phyloP scores from a whole-genome alignment of 192 early-diverging fungal species.

The Umbelopsis ramanniana region DNA sequence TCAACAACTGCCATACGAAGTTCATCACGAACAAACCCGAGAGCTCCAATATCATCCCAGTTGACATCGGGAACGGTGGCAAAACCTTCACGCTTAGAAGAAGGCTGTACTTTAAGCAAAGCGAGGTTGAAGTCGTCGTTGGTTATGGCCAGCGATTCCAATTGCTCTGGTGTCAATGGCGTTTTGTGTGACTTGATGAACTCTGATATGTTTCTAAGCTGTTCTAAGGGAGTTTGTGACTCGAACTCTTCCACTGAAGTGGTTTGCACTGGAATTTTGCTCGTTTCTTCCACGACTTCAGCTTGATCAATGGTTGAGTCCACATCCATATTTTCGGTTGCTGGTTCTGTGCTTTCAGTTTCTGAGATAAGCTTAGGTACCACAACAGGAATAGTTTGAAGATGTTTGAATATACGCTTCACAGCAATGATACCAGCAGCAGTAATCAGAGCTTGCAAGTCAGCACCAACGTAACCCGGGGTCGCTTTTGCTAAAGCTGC shows the following conservation, averaged over 20 bases:
- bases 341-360: conserved; percentile 19
- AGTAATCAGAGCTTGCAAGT: conserved; percentile 88
- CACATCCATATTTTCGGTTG: not conserved
- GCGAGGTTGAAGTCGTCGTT: conserved; percentile 87
- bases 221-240: conserved; percentile 44
- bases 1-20: conserved; percentile 95
- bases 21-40: conserved; percentile 85
- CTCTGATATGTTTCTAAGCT: conserved; percentile 67
- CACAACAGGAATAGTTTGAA: conserved; percentile 40
- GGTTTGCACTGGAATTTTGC: conserved; percentile 28
- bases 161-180: conserved; percentile 78
- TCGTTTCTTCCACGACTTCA: not conserved
- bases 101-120: conserved; percentile 91
- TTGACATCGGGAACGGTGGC: conserved; percentile 95
- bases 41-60: conserved; percentile 97
- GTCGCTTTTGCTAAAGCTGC: conserved; percentile 84
- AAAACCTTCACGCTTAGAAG: conserved; percentile 97
- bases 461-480: conserved; percentile 98
- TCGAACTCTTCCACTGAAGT: conserved; percentile 38
- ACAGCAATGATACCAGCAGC: conserved; percentile 93
- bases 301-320: conserved; percentile 7
- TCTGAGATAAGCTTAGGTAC: conserved; percentile 4
- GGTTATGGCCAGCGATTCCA: conserved; percentile 82
- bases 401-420: conserved; percentile 70
- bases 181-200: conserved; percentile 75